phyloP scores from a whole-genome alignment of 1,284 basidiomycete genomes.

The Tilletia setariae region DNA sequence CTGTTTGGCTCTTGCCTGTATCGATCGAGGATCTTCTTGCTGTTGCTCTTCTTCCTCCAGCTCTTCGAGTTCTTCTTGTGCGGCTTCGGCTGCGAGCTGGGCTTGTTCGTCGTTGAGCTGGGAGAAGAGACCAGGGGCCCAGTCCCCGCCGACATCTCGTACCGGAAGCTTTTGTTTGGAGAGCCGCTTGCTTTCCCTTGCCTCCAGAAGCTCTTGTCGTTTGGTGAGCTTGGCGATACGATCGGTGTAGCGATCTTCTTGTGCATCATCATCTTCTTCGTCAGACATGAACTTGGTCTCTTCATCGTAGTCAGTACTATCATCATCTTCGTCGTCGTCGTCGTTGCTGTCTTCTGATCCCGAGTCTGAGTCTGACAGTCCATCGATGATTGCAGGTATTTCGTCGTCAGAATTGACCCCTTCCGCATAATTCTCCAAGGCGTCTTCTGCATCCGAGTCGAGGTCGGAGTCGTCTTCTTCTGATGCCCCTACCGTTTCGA shows the following conservation, averaged over 20 bases:
- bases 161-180: conserved; percentile 37
- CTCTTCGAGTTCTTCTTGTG: conserved; percentile 13
- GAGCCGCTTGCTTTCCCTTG: conserved; percentile 23
- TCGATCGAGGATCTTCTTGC: not conserved
- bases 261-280: conserved; percentile 20
- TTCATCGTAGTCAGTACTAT: conserved; percentile 28
- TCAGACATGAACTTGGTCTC: conserved; percentile 25
- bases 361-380: conserved; percentile 64
- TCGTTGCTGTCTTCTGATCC: conserved; percentile 66
- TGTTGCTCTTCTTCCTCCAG: no score
- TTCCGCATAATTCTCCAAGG: not conserved
- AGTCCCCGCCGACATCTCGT: conserved; percentile 18
- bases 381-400: not conserved
- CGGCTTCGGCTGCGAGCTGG: conserved; percentile 15
- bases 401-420: conserved; percentile 1
- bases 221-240: not conserved
- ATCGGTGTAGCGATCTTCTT: conserved; percentile 18
- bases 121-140: conserved; percentile 19
- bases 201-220: conserved; percentile 21
- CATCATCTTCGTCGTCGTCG: conserved; percentile 21
- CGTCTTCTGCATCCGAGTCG: conserved; percentile 20
- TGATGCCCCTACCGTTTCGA: conserved; percentile 22
- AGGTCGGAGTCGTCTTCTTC: conserved; percentile 30
- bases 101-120: conserved; percentile 22
- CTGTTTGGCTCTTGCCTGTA: not conserved